Conservation (phyloP, 1,284 basidiomycete species). For the Boletus subluridellus region DNA sequence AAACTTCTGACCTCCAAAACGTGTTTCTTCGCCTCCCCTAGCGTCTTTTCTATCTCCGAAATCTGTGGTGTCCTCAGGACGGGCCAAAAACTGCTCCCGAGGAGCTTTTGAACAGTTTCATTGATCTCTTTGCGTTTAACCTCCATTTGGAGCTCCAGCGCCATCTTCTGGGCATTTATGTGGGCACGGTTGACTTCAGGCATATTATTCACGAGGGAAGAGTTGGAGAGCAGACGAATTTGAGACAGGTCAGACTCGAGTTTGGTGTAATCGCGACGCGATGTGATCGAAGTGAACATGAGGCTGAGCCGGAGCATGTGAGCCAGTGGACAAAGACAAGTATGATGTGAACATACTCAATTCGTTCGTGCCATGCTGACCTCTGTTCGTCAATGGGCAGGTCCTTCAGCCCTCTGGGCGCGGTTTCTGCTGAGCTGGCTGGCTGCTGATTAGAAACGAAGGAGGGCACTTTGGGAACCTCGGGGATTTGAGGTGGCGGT, state of each 20-base stretch:
- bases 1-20: conserved; percentile 25
- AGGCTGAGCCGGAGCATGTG: conserved; percentile 18
- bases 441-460: conserved; percentile 17
- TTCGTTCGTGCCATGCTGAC: conserved; percentile 32
- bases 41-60: conserved; percentile 24
- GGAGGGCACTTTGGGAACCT: conserved; percentile 20
- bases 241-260: conserved; percentile 31
- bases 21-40: conserved; percentile 29
- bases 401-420: conserved; percentile 10
- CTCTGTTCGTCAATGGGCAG: conserved; percentile 33
- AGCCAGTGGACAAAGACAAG: background rate
- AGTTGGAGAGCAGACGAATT: conserved; percentile 20
- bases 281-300: conserved; percentile 31
- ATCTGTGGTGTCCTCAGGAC: conserved; percentile 27
- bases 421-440: background rate
- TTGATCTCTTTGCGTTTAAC: conserved; percentile 32
- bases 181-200: conserved; percentile 14
- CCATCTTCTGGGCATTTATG: conserved; percentile 18
- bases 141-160: conserved; percentile 24
- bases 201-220: conserved; percentile 17
- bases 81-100: conserved; percentile 32
- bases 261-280: conserved; percentile 30
- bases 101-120: conserved; percentile 26
- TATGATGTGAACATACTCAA: conserved; percentile 26
- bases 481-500: conserved; percentile 14